Evolutionary conservation across 768 basidiomycete genomes (phyloP).

Genomic region (Leccinum subgranulosum): DNA sequence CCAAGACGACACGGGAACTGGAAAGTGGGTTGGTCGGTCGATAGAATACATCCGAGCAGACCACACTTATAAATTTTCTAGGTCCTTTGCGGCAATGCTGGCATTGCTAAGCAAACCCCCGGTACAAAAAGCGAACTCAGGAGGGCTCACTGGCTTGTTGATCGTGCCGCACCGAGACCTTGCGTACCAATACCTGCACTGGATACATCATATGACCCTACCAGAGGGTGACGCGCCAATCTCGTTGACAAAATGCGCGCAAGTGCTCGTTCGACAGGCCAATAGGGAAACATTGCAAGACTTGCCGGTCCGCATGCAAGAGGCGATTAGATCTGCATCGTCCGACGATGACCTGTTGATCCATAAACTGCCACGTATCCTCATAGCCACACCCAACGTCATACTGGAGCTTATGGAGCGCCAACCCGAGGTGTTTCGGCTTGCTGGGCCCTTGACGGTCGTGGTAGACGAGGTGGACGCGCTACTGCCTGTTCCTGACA

Average conservation of each 20-base stretch:
- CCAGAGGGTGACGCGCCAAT: conserved; percentile 30
- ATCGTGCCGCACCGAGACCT: conserved; percentile 74
- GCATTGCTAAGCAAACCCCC: conserved; percentile 58
- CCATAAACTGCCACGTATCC: conserved; percentile 55
- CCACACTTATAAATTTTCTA: conserved; percentile 26
- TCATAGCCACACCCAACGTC: conserved; percentile 72
- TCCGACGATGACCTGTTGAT: conserved; percentile 37
- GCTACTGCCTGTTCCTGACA: conserved; percentile 50
- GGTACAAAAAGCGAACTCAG: conserved; percentile 11
- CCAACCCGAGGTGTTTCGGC: conserved; percentile 42
- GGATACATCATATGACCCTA: conserved; percentile 54
- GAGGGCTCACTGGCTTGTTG: conserved; percentile 50
- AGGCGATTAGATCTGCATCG: conserved; percentile 24
- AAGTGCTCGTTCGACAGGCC: conserved; percentile 58
- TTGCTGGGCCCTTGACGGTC: conserved; percentile 50
- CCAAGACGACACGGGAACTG: conserved; percentile 71
- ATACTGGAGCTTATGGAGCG: conserved; percentile 51
- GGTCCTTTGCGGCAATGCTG: conserved; percentile 69
- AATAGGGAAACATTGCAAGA: conserved; percentile 17
- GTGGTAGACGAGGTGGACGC: conserved; percentile 79
- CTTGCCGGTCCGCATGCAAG: conserved; percentile 26
- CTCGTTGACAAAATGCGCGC: conserved; percentile 45
- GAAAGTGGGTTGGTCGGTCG: conserved; percentile 54
- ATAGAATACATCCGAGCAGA: not conserved
- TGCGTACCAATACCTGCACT: conserved; percentile 62